phyloP scores from a whole-genome alignment of 441 rosid genomes.

The Jatropha multifida region DNA sequence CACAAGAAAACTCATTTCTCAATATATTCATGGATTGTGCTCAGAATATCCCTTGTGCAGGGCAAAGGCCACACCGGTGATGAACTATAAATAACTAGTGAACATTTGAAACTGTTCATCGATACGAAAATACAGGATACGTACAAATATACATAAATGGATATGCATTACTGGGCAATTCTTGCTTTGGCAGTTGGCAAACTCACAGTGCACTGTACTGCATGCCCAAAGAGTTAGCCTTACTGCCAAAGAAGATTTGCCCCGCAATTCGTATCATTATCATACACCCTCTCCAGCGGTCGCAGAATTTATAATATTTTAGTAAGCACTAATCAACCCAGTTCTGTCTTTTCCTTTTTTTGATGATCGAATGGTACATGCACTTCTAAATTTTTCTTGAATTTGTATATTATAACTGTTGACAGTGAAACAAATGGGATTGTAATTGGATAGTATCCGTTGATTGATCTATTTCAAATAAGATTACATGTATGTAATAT shows the following conservation, averaged over 20 bases:
- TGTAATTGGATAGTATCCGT: no score
- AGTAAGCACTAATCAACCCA: neutral
- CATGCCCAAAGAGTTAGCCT: neutral
- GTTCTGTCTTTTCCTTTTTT: no score
- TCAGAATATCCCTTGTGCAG: neutral
- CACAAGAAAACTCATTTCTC: no score
- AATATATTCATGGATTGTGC: conserved; percentile 10
- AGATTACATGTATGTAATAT: no score
- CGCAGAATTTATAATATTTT: neutral
- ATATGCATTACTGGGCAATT: conserved; percentile 17
- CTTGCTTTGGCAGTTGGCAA: conserved; percentile 20
- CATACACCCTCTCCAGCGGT: neutral
- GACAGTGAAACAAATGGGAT: no score
- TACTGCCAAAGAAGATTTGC: conserved; percentile 33
- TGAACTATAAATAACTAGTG: neutral
- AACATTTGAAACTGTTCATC: neutral
- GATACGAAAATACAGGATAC: neutral
- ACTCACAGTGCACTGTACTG: no score
- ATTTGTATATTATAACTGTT: no score
- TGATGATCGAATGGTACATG: no score
- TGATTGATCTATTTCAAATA: no score
- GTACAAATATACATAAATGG: neutral
- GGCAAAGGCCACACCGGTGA: neutral
- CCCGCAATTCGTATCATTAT: conserved; percentile 18
- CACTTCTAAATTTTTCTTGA: no score